Percentiles rank a stretch among this genome's conserved stretches.
Conservation (phyloP, 2,329 filamentous ascomycete species). For the Colletotrichum sp. region DNA sequence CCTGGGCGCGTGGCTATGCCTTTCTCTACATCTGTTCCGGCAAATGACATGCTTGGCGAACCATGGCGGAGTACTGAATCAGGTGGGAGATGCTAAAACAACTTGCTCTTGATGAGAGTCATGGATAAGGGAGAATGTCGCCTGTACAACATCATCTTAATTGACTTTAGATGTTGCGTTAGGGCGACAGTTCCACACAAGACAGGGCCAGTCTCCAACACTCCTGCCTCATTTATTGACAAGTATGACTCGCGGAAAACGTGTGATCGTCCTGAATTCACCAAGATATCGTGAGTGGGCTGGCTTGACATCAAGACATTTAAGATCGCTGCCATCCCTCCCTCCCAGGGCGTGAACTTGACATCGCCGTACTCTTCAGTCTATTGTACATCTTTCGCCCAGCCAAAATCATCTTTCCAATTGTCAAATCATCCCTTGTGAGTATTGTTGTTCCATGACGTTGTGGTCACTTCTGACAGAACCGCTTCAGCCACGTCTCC, state of each 20-base stretch:
- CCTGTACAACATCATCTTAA: not conserved
- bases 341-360: not conserved
- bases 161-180: not conserved
- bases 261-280: not conserved
- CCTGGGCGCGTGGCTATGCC: not conserved
- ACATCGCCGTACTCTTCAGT: no score
- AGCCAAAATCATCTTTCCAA: rapidly evolving
- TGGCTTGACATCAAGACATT: not conserved
- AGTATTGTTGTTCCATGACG: rapidly evolving
- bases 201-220: not conserved
- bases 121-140: not conserved
- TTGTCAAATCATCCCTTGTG: not conserved
- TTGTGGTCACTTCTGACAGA: not conserved
- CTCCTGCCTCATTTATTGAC: not conserved
- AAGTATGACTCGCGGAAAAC: not conserved
- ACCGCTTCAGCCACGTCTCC: not conserved
- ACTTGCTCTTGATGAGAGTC: not conserved
- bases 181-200: not conserved
- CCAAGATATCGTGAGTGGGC: not conserved
- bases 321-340: rapidly evolving
- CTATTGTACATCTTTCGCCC: not conserved
- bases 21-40: not conserved
- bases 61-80: rapidly evolving
- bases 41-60: not conserved
- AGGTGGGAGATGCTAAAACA: not conserved